Conservation (phyloP, 495 filamentous ascomycete genomes). For the Tuber umbilicatum region DNA sequence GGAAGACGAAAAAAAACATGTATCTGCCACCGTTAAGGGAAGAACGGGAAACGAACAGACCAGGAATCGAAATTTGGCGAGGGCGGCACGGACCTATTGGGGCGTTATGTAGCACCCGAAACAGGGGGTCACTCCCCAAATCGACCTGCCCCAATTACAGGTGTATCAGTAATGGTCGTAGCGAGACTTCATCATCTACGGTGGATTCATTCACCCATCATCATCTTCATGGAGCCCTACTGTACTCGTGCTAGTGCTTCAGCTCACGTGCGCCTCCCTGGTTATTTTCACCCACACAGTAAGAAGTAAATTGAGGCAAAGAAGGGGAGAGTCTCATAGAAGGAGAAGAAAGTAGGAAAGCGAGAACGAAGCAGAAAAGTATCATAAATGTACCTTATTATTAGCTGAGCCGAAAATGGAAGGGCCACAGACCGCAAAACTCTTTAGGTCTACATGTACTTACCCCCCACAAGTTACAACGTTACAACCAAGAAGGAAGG, state of each 20-base stretch:
- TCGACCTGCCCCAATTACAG: not conserved
- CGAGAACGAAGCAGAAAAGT: not conserved
- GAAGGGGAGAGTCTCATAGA: not conserved
- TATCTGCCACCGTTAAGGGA: not conserved
- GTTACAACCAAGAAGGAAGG: not conserved
- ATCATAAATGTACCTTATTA: not conserved
- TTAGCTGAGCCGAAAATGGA: not conserved
- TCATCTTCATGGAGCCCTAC: not conserved
- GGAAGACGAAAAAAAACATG: slow-evolving; percentile 9
- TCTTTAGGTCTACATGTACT: not conserved
- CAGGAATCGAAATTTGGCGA: slow-evolving; percentile 24
- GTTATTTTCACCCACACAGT: not conserved
- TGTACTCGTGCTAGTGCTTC: not conserved
- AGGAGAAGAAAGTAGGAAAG: not conserved
- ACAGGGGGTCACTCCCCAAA: slow-evolving; percentile 22
- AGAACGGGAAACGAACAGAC: not conserved
- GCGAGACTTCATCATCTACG: not conserved
- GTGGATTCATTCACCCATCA: not conserved
- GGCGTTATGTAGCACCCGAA: slow-evolving; percentile 25
- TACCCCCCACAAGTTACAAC: not conserved
- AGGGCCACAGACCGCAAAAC: not conserved
- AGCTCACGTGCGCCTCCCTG: not conserved
- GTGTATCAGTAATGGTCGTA: not conserved
- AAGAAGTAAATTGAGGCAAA: not conserved
- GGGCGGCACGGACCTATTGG: slow-evolving; percentile 21